A percentile compares a stretch with the other conserved stretches of the same genome.
These are phyloP conservation scores for Melaleuca alternifolia DNA, from an alignment of 345 rosid species.

Conservation along the genomic window DNA sequence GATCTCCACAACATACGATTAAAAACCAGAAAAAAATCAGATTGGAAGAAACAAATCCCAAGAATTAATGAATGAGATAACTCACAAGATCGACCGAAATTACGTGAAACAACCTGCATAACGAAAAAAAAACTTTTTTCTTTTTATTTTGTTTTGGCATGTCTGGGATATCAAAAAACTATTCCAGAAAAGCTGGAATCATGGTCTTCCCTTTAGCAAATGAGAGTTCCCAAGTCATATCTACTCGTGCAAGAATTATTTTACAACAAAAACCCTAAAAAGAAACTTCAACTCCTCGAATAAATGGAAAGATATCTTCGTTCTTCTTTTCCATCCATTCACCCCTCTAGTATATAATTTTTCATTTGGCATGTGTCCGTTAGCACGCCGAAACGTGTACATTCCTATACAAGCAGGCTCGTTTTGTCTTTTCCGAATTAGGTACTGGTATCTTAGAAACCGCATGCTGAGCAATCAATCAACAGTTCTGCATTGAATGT, in stretches of 20 bases:
- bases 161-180: background rate
- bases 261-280: background rate
- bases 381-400: background rate
- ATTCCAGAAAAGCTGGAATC: too few species aligned
- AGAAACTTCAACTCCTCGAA: background rate
- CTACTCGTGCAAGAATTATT: background rate
- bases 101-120: background rate
- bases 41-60: background rate
- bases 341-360: background rate
- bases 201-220: background rate
- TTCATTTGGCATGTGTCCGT: background rate
- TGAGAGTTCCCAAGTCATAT: background rate
- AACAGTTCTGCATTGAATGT: background rate
- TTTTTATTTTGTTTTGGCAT: background rate
- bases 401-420: background rate
- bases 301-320: background rate
- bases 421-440: background rate
- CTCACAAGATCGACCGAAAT: background rate
- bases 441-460: background rate
- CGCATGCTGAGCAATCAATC: background rate
- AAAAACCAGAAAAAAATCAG: background rate
- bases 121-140: background rate
- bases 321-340: background rate
- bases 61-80: background rate
- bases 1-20: background rate